A percentile compares a stretch with the other conserved stretches of the same genome.
Conservation (phyloP, 2,329 filamentous ascomycete species). For the Neurospora sp. region DNA sequence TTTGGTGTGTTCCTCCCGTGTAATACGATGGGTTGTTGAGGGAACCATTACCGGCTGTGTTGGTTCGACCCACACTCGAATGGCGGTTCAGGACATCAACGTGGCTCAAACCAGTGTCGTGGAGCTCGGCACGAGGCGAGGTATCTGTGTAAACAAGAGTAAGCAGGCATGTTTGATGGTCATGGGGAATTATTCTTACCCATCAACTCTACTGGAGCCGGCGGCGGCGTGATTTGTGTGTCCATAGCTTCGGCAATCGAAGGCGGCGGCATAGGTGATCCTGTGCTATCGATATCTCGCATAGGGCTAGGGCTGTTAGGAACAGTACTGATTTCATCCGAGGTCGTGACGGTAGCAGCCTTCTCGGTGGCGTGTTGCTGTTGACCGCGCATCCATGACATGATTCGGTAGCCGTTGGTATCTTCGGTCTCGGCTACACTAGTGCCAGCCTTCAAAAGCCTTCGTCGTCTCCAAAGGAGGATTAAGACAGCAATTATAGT, state of each 20-base stretch:
- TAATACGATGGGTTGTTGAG: slow-evolving; percentile 24
- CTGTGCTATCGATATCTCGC: slow-evolving; percentile 29
- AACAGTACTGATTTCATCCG: slow-evolving; percentile 24
- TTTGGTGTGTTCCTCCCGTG: slow-evolving; percentile 11
- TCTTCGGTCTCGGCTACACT: slow-evolving; percentile 35
- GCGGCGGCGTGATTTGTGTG: slow-evolving; percentile 11
- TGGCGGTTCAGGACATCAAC: slow-evolving; percentile 30
- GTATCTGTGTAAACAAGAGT: slow-evolving; percentile 26
- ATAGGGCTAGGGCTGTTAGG: slow-evolving; percentile 17
- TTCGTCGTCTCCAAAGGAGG: slow-evolving; percentile 42
- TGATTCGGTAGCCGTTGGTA: slow-evolving; percentile 35
- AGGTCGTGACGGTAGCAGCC: slow-evolving; percentile 34
- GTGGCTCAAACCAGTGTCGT: slow-evolving; percentile 31
- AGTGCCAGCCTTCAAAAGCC: slow-evolving; percentile 27
- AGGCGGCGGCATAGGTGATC: slow-evolving; percentile 1
- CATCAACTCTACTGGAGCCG: slow-evolving; percentile 30
- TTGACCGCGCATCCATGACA: slow-evolving; percentile 42
- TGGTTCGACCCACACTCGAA: slow-evolving; percentile 19
- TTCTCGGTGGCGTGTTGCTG: slow-evolving; percentile 28
- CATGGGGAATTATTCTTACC: slow-evolving; percentile 25
- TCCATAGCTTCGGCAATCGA: slow-evolving; percentile 18
- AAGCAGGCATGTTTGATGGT: background rate
- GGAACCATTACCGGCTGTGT: slow-evolving; percentile 8
- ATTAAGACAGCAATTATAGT: slow-evolving; percentile 40
- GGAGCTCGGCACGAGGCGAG: slow-evolving; percentile 34